Base-by-base conservation (phyloP, 257 asterid species). In the Solanum ossicruentum region DNA sequence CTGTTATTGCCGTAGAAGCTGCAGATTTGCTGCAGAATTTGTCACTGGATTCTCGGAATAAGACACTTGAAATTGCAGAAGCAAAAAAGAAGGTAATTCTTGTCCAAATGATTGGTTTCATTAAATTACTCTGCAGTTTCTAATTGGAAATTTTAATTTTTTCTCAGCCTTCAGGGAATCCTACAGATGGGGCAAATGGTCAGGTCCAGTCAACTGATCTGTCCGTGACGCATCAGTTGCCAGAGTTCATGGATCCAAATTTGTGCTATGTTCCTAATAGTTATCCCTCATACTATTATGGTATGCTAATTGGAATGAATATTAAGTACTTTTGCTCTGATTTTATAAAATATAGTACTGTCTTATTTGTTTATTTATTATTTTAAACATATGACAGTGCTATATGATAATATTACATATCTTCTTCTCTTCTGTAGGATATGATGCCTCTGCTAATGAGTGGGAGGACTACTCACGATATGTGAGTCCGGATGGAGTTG, bases 11-110 rank as follows among this genome's bases (percentile, higher is more conserved):
- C 52, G 61, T 55, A 93, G 97, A 93, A 80, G 89, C 95, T 83
- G 85, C 94, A 45, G 95, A 89, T 7, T 78, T 93, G 84, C 73
- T 93, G 93, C 96, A 93, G 87, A 92, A 91, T 52, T 78, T 93
- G 41, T 84, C 97, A 7, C 61, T 93, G 92, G 95, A 92, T 16
- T 80, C 96, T 7, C 91, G 90, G 88, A 72, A 88, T 5, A 92
- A 91, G 89, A 71, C 89, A 20, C 54, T 88, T 60, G 95, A 91
- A 72, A 61, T 88, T 21, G 87, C 89, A 1, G 95, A 91, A 10
- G 80, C 92, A 7, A 81, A 91, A 51, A 91, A 91, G 67, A 91
- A 91, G 93, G 95, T 88, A 7, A 7, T 12, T 49, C 52, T 8
- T 23, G 3, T 81, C n/a, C 41, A 26, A 36, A 36, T 52, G 32